Evolutionary conservation across 176 grass and related monocot species (phyloP).

Genomic region (Cenchrus americanus): DNA sequence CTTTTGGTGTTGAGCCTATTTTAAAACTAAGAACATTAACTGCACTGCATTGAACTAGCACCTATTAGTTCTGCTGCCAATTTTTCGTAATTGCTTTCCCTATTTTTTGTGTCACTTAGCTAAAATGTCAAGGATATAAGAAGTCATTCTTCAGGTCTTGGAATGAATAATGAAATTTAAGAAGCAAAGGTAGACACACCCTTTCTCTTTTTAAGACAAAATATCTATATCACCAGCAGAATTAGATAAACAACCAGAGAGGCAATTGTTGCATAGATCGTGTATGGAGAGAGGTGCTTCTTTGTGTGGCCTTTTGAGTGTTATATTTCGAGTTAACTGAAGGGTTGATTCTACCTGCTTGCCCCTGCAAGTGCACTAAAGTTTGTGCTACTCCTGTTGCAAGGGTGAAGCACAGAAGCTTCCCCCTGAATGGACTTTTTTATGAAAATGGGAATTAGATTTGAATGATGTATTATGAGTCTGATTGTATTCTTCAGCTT

Average conservation of each 20-base stretch:
- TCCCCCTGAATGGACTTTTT: background rate
- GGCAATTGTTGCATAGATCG: background rate
- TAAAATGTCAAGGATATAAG: background rate
- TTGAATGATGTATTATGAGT: conserved; percentile 14
- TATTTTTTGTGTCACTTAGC: background rate
- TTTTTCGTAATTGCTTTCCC: background rate
- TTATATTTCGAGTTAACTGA: background rate
- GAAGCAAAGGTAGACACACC: background rate
- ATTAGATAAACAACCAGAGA: background rate
- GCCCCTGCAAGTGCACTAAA: background rate
- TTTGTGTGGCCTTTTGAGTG: background rate
- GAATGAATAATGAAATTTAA: conserved; percentile 1
- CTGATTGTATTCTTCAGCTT: conserved; percentile 69
- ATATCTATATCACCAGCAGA: background rate
- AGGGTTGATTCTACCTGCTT: background rate
- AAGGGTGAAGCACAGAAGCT: background rate
- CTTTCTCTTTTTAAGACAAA: background rate
- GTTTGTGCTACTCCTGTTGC: background rate
- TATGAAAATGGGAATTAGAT: conserved; percentile 10
- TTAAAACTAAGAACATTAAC: background rate
- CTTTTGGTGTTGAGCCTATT: conserved; percentile 8
- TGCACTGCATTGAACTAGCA: background rate
- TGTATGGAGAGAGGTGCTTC: background rate
- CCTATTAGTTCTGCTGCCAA: background rate
- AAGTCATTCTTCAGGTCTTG: background rate